These are phyloP conservation scores for Leccinum subrobustum DNA, from an alignment of 1,284 basidiomycete genomes.

Conservation along the genomic window DNA sequence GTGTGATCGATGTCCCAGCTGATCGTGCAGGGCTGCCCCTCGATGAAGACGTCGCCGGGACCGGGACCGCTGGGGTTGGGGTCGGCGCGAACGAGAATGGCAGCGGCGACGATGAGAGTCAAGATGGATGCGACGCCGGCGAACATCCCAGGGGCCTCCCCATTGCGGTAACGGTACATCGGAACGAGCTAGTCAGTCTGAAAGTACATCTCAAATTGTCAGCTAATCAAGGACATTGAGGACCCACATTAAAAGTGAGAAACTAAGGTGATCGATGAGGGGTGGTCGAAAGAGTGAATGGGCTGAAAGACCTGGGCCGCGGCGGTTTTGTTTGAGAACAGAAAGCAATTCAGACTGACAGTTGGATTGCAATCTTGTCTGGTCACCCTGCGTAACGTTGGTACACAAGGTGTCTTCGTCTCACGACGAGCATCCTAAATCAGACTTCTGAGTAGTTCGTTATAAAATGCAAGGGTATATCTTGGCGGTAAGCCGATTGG, in stretches of 20 bases:
- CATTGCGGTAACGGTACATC: conserved; percentile 1
- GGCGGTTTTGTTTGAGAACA: background rate
- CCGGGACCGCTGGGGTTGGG: conserved; percentile 54
- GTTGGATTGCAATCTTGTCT: conserved; percentile 8
- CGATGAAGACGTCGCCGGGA: conserved; percentile 55
- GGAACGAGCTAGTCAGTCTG: background rate
- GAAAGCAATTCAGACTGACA: conserved; percentile 3
- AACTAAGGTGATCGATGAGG: background rate
- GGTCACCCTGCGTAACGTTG: background rate
- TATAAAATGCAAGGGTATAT: background rate
- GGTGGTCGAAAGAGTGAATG: conserved; percentile 6
- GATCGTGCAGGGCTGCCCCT: conserved; percentile 53
- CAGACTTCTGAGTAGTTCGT: background rate
- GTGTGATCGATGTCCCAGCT: conserved; percentile 56
- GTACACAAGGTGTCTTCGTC: background rate
- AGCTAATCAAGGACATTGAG: background rate
- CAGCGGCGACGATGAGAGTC: conserved; percentile 41
- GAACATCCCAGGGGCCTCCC: conserved; percentile 34
- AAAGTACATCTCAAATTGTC: background rate
- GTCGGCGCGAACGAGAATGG: conserved; percentile 44
- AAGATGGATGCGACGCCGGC: conserved; percentile 39
- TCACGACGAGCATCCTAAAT: background rate
- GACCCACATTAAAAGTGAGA: conserved; percentile 10
- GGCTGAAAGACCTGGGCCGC: background rate
- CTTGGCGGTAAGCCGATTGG: background rate